Percentiles rank a stretch among this genome's conserved stretches.
Conservation (phyloP, 2,329 filamentous ascomycete genomes). For the Claviceps spartinae region DNA sequence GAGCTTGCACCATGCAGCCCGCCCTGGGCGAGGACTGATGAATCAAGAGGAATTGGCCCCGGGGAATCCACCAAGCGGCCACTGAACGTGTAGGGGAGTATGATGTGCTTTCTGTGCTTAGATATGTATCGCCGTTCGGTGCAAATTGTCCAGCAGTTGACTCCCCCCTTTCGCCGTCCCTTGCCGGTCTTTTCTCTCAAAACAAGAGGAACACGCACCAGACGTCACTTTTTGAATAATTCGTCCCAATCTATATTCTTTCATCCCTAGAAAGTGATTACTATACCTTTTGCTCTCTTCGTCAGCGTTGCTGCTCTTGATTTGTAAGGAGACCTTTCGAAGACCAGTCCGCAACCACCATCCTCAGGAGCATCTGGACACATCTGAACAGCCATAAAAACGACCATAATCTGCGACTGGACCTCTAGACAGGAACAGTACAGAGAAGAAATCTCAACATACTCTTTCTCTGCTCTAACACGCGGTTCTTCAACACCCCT, state of each 20-base stretch:
- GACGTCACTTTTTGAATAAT: not conserved
- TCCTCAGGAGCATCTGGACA: not conserved
- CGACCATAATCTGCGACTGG: not conserved
- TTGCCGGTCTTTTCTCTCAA: not conserved
- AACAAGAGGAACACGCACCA: not conserved
- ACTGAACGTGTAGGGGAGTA: not conserved
- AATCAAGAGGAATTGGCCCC: not conserved
- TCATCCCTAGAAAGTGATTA: not conserved
- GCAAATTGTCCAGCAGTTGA: not conserved
- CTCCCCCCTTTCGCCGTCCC: not conserved
- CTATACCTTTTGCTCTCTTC: not conserved
- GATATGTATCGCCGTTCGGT: not conserved
- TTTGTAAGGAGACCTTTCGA: not conserved
- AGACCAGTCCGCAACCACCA: not conserved
- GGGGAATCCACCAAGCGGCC: not conserved
- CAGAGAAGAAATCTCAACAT: not conserved
- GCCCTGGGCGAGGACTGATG: not conserved
- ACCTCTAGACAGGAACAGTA: not conserved
- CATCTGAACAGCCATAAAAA: not conserved
- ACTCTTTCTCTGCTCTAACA: not conserved
- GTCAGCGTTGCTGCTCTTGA: not conserved
- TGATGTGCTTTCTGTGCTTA: slow-evolving; percentile 2
- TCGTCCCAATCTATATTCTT: not conserved
- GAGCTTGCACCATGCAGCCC: not conserved
- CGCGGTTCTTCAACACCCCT: not conserved